Percentiles rank a stretch among this genome's conserved stretches.
These are phyloP conservation scores for Mortierella hygrophila DNA, from an alignment of 192 early-diverging fungal species.

Conservation along the genomic window DNA sequence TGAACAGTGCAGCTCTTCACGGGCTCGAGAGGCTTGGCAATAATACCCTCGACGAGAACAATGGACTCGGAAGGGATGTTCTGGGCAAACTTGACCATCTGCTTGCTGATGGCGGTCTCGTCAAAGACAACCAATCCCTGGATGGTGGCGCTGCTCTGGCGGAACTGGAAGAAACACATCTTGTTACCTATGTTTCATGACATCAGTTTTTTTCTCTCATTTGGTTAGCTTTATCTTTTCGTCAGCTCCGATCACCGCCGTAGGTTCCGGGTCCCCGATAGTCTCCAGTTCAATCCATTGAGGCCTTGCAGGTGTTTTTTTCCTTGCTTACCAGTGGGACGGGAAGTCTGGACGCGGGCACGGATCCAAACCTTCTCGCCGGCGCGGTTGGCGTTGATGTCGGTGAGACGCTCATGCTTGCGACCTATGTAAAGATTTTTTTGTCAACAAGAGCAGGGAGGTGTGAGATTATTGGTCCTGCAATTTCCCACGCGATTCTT, in stretches of 20 bases:
- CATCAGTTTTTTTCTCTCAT: slow-evolving; percentile 5
- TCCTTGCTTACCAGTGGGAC: slow-evolving; percentile 75
- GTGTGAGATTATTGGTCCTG: background rate
- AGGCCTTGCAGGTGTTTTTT: background rate
- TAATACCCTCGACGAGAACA: slow-evolving; percentile 85
- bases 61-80: slow-evolving; percentile 85
- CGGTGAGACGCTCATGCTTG: slow-evolving; percentile 74
- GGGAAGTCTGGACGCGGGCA: slow-evolving; percentile 92
- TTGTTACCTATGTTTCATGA: slow-evolving; percentile 68
- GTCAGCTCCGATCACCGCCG: background rate
- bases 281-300: background rate
- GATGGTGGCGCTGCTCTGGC: slow-evolving; percentile 89
- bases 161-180: slow-evolving; percentile 92
- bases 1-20: slow-evolving; percentile 95
- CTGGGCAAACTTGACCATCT: slow-evolving; percentile 93
- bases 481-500: background rate
- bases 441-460: background rate
- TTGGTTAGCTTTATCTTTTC: background rate
- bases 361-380: slow-evolving; percentile 87
- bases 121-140: slow-evolving; percentile 88
- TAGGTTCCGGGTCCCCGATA: background rate
- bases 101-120: slow-evolving; percentile 85
- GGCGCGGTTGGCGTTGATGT: slow-evolving; percentile 70
- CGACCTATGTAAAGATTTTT: slow-evolving; percentile 55
- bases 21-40: slow-evolving; percentile 83